phyloP scores from a whole-genome alignment of 108 stramenopile species.

The Parmales sp. region DNA sequence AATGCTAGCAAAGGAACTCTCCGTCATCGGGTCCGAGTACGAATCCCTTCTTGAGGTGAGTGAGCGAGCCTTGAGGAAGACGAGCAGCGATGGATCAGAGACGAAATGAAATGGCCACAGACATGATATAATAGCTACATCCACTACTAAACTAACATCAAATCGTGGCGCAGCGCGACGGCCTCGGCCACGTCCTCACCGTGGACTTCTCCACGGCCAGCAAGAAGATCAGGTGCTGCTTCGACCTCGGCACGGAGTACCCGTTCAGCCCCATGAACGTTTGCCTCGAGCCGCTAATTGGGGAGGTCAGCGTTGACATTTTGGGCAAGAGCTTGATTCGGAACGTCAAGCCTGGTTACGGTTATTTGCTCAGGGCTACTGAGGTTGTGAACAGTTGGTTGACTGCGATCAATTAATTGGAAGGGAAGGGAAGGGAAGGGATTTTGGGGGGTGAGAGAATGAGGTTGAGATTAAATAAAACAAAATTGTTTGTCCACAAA shows the following conservation, averaged over 20 bases:
- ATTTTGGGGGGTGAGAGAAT: not conserved
- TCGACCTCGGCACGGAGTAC: not conserved
- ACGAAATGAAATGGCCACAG: too few species aligned
- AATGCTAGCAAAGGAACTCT: not conserved
- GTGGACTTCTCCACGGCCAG: not conserved
- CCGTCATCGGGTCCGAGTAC: not conserved
- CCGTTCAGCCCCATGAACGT: not conserved
- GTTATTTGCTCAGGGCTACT: not conserved
- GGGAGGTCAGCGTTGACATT: not conserved
- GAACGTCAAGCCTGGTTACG: conserved; percentile 1
- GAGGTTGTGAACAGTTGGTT: not conserved
- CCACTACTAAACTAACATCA: too few species aligned
- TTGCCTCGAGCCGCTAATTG: not conserved
- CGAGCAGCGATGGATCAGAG: too few species aligned
- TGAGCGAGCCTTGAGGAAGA: too few species aligned
- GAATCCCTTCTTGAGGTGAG: not conserved
- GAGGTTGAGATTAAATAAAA: not conserved
- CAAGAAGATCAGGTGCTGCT: not conserved
- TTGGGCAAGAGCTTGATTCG: not conserved
- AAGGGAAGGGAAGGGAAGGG: not conserved
- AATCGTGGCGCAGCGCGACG: too few species aligned
- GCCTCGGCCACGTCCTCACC: not conserved
- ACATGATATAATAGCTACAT: too few species aligned
- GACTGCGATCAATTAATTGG: too few species aligned
- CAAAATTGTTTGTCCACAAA: too few species aligned